Evolutionary conservation across 345 rosid genomes (phyloP).

Genomic region (Hibiscus tridactylites): DNA sequence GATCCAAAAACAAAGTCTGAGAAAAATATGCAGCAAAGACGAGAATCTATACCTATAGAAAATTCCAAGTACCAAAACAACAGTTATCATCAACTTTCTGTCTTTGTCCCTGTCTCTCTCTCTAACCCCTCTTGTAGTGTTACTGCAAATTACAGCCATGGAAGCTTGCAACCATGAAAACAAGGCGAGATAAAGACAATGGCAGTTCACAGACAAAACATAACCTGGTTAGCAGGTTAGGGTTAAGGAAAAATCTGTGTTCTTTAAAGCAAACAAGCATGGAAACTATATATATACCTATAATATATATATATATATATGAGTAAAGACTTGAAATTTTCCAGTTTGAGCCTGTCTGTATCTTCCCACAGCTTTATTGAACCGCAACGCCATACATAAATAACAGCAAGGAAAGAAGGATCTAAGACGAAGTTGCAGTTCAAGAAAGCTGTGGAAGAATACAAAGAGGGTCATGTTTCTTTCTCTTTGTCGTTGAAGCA

Average conservation of each 20-base stretch:
- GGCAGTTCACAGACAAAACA: not conserved
- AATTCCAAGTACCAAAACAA: slow-evolving; percentile 9
- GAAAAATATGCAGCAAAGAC: slow-evolving; percentile 10
- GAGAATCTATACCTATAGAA: slow-evolving; percentile 7
- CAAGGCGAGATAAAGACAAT: no score
- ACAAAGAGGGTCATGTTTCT: slow-evolving; percentile 53
- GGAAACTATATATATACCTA: not conserved
- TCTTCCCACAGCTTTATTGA: slow-evolving; percentile 99
- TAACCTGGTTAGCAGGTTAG: not conserved
- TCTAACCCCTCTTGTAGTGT: not conserved
- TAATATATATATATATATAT: no score
- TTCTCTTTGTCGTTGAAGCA: not conserved
- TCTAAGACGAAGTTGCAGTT: slow-evolving; percentile 49
- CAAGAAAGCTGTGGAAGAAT: slow-evolving; percentile 99
- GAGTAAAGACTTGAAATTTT: no score
- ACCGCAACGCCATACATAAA: slow-evolving; percentile 29
- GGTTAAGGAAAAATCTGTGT: not conserved
- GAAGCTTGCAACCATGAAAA: not conserved
- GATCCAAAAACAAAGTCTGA: slow-evolving; percentile 2
- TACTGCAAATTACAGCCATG: no score
- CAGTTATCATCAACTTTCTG: not conserved
- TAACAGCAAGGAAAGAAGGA: not conserved
- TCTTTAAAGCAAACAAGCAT: not conserved
- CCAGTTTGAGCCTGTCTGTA: slow-evolving; percentile 42
- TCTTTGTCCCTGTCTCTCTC: not conserved